A percentile compares a stretch with the other conserved stretches of the same genome.
phyloP scores from a whole-genome alignment of 306 rosid species.

The Acacia melanoxylon region DNA sequence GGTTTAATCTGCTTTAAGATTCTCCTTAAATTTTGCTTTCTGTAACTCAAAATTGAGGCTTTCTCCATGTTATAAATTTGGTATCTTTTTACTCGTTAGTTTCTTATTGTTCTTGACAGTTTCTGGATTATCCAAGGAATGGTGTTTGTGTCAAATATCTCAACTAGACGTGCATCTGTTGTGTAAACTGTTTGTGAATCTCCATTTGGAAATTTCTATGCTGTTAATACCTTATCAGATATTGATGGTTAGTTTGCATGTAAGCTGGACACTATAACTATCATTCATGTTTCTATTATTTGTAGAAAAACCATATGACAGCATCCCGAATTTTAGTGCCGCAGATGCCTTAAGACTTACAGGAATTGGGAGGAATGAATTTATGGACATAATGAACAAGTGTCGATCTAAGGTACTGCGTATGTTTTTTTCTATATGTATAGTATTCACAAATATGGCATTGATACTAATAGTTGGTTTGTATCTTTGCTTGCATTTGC shows the following conservation, averaged over 20 bases:
- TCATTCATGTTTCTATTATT: conserved; percentile 37
- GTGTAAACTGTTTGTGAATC: background rate
- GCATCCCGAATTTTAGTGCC: conserved; percentile 98
- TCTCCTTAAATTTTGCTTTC: conserved; percentile 17
- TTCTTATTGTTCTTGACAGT: background rate
- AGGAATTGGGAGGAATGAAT: conserved; percentile 96
- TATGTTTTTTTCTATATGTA: conserved; percentile 28
- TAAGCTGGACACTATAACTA: conserved; percentile 28
- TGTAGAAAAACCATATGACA: conserved; percentile 97
- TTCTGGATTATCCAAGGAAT: conserved; percentile 16
- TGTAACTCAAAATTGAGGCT: background rate
- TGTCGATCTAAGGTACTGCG: conserved; percentile 92
- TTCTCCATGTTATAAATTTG: background rate
- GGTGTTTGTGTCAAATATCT: background rate
- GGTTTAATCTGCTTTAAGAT: conserved; percentile 15
- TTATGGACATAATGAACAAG: conserved; percentile 96
- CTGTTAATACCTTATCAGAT: background rate
- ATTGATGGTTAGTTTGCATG: background rate
- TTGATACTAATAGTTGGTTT: conserved; percentile 10
- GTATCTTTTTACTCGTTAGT: background rate
- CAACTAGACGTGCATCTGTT: background rate
- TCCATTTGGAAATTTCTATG: background rate
- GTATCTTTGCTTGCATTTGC: background rate
- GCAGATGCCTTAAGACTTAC: conserved; percentile 95
- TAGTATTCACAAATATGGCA: background rate